phyloP scores from a whole-genome alignment of 306 rosid genomes.

The Amphicarpaea edgeworthii region DNA sequence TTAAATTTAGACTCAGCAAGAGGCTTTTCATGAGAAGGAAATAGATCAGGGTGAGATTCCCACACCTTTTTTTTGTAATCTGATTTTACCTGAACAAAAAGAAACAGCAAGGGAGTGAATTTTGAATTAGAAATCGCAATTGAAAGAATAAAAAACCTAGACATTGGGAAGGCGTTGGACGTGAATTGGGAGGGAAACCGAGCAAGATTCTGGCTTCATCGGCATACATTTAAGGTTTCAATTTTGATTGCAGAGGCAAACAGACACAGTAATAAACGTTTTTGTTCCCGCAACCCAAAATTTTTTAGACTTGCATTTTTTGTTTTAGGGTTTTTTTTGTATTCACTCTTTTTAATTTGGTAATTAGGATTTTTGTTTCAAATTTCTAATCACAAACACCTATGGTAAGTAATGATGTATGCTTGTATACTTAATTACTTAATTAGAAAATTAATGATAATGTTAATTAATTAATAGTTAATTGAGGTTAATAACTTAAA shows the following conservation, averaged over 20 bases:
- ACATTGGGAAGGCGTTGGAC: slow-evolving; percentile 54
- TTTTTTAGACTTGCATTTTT: too few relatives aligned
- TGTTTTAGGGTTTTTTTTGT: too few relatives aligned
- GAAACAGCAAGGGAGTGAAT: background rate
- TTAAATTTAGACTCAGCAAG: slow-evolving; percentile 77
- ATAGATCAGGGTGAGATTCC: slow-evolving; percentile 86
- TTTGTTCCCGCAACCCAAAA: background rate
- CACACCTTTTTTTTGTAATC: slow-evolving; percentile 81
- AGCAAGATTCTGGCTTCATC: slow-evolving; percentile 66
- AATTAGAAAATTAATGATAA: too few relatives aligned
- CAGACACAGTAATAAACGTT: background rate
- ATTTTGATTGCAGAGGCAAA: slow-evolving; percentile 12
- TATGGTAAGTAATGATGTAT: too few relatives aligned
- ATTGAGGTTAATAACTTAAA: too few relatives aligned
- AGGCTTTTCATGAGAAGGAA: slow-evolving; percentile 67
- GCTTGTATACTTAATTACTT: too few relatives aligned
- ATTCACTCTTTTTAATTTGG: too few relatives aligned
- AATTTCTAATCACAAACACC: too few relatives aligned
- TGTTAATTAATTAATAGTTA: too few relatives aligned
- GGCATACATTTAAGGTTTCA: slow-evolving; percentile 53
- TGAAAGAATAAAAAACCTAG: slow-evolving; percentile 27
- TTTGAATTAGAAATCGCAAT: slow-evolving; percentile 5
- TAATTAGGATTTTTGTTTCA: too few relatives aligned
- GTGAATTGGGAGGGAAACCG: slow-evolving; percentile 67
- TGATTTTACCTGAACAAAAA: slow-evolving; percentile 64